phyloP scores from a whole-genome alignment of 371 early-diverging fungal genomes.

The Quaeritorhiza haematococci region DNA sequence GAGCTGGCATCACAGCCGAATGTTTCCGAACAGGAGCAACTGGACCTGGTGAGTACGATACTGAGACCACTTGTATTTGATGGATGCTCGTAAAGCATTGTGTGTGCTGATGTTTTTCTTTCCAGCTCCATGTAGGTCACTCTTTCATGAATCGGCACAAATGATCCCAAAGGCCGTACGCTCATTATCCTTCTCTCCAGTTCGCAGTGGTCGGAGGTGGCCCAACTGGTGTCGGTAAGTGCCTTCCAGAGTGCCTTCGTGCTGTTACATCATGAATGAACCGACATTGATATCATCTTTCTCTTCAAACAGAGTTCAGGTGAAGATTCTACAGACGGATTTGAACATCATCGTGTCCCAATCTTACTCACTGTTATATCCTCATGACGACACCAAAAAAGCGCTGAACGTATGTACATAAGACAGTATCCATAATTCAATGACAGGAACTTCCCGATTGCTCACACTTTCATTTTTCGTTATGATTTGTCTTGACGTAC shows the following conservation, averaged over 20 bases:
- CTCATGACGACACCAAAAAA: no score
- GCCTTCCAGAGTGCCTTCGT: neutral
- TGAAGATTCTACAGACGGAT: neutral
- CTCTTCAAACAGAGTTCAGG: no score
- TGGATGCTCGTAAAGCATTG: neutral
- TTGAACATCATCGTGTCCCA: no score
- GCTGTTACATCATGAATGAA: neutral
- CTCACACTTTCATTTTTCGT: no score
- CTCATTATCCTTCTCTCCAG: constrained; percentile 2
- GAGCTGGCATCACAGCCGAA: constrained; percentile 32
- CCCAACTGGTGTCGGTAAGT: constrained; percentile 30
- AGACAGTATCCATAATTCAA: no score
- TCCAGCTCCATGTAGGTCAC: neutral
- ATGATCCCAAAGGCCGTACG: neutral
- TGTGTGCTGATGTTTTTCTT: constrained; percentile 6
- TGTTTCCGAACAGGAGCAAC: constrained; percentile 30
- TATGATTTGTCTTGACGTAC: no score
- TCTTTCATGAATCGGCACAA: no score
- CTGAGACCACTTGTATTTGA: no score
- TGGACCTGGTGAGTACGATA: constrained; percentile 21
- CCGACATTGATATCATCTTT: no score
- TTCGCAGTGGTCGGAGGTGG: constrained; percentile 72
- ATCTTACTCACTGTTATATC: no score
- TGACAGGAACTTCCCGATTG: no score
- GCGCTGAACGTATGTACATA: no score